Percentiles rank a stretch among this genome's conserved stretches.
phyloP scores from a whole-genome alignment of 106 monocot species.

The Dendrobium huoshanense region DNA sequence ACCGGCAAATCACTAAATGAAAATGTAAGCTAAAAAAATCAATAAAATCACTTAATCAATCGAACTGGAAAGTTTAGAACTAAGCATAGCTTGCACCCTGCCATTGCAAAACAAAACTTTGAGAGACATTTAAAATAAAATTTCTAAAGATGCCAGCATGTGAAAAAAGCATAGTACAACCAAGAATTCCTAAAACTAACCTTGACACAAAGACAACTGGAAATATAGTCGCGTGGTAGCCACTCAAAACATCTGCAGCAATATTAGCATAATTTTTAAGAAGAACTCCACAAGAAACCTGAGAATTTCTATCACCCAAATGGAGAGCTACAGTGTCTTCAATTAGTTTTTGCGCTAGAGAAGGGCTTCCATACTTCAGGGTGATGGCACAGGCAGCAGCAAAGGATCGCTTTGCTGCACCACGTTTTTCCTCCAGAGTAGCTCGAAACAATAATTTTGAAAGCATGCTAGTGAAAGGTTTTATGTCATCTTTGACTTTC shows the following conservation, averaged over 20 bases:
- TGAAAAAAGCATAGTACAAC: neutral
- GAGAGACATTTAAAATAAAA: neutral
- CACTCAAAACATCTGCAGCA: conserved; percentile 66
- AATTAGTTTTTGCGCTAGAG: conserved; percentile 67
- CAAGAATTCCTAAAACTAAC: conserved; percentile 27
- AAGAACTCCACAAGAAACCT: conserved; percentile 78
- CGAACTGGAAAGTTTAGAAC: neutral
- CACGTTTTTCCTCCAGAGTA: conserved; percentile 75
- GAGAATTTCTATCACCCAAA: conserved; percentile 77
- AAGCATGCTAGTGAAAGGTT: conserved; percentile 45
- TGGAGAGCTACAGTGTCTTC: conserved; percentile 73
- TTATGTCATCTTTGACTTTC: conserved; percentile 69
- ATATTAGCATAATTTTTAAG: conserved; percentile 64
- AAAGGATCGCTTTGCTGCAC: conserved; percentile 74
- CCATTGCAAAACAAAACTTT: neutral
- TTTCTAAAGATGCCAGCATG: neutral
- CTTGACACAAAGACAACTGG: conserved; percentile 83
- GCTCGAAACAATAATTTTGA: conserved; percentile 66
- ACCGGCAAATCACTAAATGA: neutral
- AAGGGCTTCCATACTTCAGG: conserved; percentile 59
- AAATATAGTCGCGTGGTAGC: conserved; percentile 56
- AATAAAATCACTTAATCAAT: neutral
- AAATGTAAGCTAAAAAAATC: neutral
- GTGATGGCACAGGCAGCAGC: conserved; percentile 73
- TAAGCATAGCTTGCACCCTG: neutral